These are phyloP conservation scores for Phialophora tarda DNA, from an alignment of 2,329 filamentous ascomycete species.

Conservation along the genomic window DNA sequence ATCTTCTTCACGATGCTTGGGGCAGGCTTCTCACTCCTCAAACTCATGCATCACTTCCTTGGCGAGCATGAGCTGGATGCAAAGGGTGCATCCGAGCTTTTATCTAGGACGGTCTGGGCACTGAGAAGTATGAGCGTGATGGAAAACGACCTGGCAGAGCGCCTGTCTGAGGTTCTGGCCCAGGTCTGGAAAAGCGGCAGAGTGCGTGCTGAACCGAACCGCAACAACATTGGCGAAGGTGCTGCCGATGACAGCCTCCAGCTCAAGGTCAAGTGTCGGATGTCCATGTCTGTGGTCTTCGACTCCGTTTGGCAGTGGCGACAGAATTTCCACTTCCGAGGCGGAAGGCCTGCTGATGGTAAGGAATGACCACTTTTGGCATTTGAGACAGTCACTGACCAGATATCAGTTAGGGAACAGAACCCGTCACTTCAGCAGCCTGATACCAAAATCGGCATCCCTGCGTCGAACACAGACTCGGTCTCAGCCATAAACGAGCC, in stretches of 20 bases:
- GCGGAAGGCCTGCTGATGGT: slow-evolving; percentile 60
- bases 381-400: slow-evolving; percentile 1
- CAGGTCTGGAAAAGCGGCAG: slow-evolving; percentile 66
- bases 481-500: slow-evolving; percentile 26
- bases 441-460: slow-evolving; percentile 21
- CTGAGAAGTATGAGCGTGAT: slow-evolving; percentile 66
- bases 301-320: slow-evolving; percentile 73
- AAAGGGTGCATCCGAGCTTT: slow-evolving; percentile 62
- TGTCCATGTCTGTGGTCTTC: slow-evolving; percentile 71
- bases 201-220: slow-evolving; percentile 40
- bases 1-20: slow-evolving; percentile 72
- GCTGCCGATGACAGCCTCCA: slow-evolving; percentile 52
- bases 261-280: slow-evolving; percentile 69
- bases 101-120: slow-evolving; percentile 64
- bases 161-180: slow-evolving; percentile 68
- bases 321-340: slow-evolving; percentile 65
- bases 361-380: slow-evolving; percentile 42
- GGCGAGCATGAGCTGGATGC: slow-evolving; percentile 54
- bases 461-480: slow-evolving; percentile 11
- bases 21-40: slow-evolving; percentile 67
- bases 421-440: slow-evolving; percentile 27
- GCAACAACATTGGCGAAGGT: slow-evolving; percentile 37
- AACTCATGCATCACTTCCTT: slow-evolving; percentile 70
- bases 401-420: slow-evolving; percentile 24
- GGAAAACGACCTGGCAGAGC: slow-evolving; percentile 67